A percentile compares a stretch with the other conserved stretches of the same genome.
phyloP scores from a whole-genome alignment of 352 stramenopile genomes.

The Globisporangium alternatum region DNA sequence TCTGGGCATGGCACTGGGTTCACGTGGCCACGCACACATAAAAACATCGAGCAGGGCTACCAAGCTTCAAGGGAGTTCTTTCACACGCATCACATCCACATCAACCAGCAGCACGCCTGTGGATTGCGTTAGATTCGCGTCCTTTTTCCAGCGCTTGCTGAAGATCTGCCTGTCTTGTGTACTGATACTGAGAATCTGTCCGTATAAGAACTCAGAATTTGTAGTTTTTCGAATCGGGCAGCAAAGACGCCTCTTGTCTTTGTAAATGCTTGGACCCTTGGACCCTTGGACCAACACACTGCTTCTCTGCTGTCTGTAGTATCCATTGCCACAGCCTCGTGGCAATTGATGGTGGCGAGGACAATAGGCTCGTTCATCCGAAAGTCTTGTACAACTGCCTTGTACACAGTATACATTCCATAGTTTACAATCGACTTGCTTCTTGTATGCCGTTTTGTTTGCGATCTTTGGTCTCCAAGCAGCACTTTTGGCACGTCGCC shows the following conservation, averaged over 20 bases:
- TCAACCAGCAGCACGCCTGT: not conserved
- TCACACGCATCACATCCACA: not conserved
- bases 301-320: too few species aligned
- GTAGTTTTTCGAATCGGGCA: too few species aligned
- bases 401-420: not conserved
- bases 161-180: not conserved
- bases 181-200: not conserved
- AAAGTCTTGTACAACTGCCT: not conserved
- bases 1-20: not conserved
- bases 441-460: not conserved
- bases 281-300: too few species aligned
- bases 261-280: too few species aligned
- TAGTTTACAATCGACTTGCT: not conserved
- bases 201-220: not conserved
- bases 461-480: not conserved
- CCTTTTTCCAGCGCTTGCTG: not conserved
- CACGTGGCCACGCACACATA: not conserved
- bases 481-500: too few species aligned
- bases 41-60: not conserved
- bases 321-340: too few species aligned
- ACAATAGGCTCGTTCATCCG: not conserved
- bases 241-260: too few species aligned
- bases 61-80: not conserved
- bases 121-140: not conserved
- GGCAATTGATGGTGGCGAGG: not conserved